Evolutionary conservation across 2,329 filamentous ascomycete genomes (phyloP).

Genomic region (Aspergillus eucalypticola): DNA sequence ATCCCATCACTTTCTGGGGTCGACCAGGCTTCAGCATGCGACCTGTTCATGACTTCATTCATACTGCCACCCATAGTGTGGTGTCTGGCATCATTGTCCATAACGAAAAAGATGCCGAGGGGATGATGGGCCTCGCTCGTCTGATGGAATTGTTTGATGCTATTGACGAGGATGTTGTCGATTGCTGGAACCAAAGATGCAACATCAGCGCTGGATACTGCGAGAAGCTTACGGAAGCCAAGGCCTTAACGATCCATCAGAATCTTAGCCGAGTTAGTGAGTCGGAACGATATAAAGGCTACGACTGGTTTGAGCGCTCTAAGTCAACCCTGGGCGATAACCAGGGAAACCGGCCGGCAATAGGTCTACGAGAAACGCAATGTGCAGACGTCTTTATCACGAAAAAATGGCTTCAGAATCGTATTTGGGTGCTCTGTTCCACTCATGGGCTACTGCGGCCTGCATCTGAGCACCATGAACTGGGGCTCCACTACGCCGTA

Average conservation of each 20-base stretch:
- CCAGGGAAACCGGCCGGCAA: slow-evolving; percentile 25
- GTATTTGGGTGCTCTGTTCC: slow-evolving; percentile 45
- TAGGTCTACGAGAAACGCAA: slow-evolving; percentile 40
- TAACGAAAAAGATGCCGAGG: slow-evolving; percentile 45
- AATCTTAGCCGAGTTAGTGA: slow-evolving; percentile 36
- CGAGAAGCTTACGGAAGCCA: slow-evolving; percentile 65
- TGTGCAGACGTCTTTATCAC: slow-evolving; percentile 46
- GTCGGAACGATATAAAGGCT: slow-evolving; percentile 38
- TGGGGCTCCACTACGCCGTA: slow-evolving; percentile 41
- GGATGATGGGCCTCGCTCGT: slow-evolving; percentile 46
- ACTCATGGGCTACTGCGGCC: slow-evolving; percentile 41
- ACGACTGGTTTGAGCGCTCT: slow-evolving; percentile 41
- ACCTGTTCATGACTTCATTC: slow-evolving; percentile 44
- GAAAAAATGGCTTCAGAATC: slow-evolving; percentile 47
- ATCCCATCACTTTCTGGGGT: slow-evolving; percentile 46
- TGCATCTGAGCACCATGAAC: slow-evolving; percentile 38
- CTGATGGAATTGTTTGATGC: slow-evolving; percentile 49
- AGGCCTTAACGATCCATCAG: slow-evolving; percentile 49
- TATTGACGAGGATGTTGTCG: slow-evolving; percentile 46
- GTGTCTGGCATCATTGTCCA: slow-evolving; percentile 46
- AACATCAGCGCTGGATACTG: slow-evolving; percentile 64
- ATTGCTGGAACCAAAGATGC: slow-evolving; percentile 51
- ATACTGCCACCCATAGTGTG: slow-evolving; percentile 36
- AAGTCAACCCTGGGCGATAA: slow-evolving; percentile 25
- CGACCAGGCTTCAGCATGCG: slow-evolving; percentile 42